Conservation (phyloP, 2,329 filamentous ascomycete species). For the Neofusicoccum cordaticola region DNA sequence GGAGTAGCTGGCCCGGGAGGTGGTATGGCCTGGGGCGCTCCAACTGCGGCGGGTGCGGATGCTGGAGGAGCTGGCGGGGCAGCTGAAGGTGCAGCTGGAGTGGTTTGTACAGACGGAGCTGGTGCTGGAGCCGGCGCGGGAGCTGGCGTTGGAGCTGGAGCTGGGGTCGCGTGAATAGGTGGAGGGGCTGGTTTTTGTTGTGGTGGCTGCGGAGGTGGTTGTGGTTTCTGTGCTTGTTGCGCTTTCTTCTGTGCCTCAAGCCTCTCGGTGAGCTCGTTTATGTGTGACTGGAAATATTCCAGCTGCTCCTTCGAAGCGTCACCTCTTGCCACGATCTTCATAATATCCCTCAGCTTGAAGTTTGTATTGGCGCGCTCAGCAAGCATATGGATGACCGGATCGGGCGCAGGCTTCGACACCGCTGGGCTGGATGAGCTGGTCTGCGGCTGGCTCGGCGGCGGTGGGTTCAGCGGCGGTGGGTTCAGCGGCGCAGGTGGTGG, state of each 20-base stretch:
- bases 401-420: slow-evolving; percentile 46
- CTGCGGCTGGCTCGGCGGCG: slow-evolving; percentile 10
- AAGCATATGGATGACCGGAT: slow-evolving; percentile 77
- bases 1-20: neutral
- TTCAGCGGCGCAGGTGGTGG: slow-evolving; percentile 20
- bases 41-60: neutral
- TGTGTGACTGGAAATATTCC: slow-evolving; percentile 74
- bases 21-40: neutral
- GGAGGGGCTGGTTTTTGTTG: neutral
- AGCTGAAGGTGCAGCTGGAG: neutral
- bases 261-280: slow-evolving; percentile 69
- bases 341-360: slow-evolving; percentile 69
- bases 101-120: neutral
- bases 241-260: slow-evolving; percentile 40
- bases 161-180: neutral
- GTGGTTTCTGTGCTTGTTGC: neutral
- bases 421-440: slow-evolving; percentile 8
- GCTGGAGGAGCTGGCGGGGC: neutral
- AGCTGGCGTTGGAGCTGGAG: neutral
- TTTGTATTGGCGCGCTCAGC: slow-evolving; percentile 74
- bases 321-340: slow-evolving; percentile 79
- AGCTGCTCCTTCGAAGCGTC: slow-evolving; percentile 69
- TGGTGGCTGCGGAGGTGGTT: neutral
- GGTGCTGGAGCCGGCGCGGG: neutral
- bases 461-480: too few species aligned